These are phyloP conservation scores for Leccinum subfulvum DNA, from an alignment of 1,284 basidiomycete species.

Conservation along the genomic window DNA sequence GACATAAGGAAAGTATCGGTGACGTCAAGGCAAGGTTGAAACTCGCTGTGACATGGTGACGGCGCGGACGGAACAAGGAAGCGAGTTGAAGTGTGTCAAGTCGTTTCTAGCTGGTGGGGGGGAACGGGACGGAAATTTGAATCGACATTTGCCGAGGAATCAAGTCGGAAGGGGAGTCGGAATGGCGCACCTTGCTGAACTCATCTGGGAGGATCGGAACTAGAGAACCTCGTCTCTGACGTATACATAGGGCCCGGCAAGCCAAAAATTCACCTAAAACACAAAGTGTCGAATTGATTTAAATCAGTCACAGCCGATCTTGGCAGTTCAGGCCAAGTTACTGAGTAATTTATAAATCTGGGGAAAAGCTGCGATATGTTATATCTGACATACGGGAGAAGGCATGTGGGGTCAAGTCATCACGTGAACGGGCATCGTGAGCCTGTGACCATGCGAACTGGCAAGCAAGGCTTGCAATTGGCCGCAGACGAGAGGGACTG, in stretches of 20 bases:
- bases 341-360: not conserved
- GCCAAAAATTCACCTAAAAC: not conserved
- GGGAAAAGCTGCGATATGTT: not conserved
- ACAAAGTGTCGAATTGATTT: not conserved
- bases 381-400: not conserved
- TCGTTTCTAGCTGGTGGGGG: not conserved
- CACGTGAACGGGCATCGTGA: not conserved
- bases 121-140: not conserved
- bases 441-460: not conserved
- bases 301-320: not conserved
- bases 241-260: not conserved
- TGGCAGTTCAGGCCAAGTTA: not conserved
- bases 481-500: not conserved
- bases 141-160: not conserved
- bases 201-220: not conserved
- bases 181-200: not conserved
- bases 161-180: not conserved
- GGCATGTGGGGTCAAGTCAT: not conserved
- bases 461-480: not conserved
- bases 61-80: not conserved
- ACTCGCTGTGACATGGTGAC: not conserved
- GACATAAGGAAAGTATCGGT: not conserved
- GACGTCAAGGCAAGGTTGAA: not conserved
- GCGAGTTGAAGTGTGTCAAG: not conserved
- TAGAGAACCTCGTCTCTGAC: not conserved